phyloP scores from a whole-genome alignment of 164 flowering plant genomes.

The Umbilicus rupestris region DNA sequence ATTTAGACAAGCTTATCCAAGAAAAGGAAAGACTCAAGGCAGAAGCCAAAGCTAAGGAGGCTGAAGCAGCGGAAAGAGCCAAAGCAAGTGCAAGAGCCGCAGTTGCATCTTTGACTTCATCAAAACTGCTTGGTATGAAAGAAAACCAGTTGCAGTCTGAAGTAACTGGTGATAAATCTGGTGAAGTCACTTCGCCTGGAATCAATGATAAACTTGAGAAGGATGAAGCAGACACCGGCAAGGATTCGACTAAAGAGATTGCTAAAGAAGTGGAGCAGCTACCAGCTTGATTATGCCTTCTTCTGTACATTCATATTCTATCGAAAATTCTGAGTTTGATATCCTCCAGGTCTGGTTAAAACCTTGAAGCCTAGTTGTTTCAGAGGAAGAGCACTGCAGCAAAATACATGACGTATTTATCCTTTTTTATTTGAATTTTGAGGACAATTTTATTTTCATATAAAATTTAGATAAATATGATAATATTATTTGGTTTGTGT shows the following conservation, averaged over 20 bases:
- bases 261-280: neutral
- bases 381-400: no score
- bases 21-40: conserved; percentile 67
- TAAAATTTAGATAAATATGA: no score
- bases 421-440: no score
- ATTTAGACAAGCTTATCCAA: conserved; percentile 53
- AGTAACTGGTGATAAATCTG: conserved; percentile 6
- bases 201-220: neutral
- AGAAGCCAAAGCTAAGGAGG: conserved; percentile 40
- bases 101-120: conserved; percentile 39
- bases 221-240: conserved; percentile 9
- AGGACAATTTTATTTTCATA: no score
- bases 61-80: conserved; percentile 50
- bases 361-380: no score
- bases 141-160: conserved; percentile 15
- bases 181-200: conserved; percentile 14
- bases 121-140: conserved; percentile 33
- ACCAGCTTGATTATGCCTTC: no score
- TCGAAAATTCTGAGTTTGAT: no score
- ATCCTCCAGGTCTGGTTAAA: no score
- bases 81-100: conserved; percentile 49
- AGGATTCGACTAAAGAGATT: no score
- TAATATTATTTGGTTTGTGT: no score
- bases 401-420: no score
- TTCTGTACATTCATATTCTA: no score